These are phyloP conservation scores for Aspergillus fumigatiaffinis DNA, from an alignment of 2,329 filamentous ascomycete species.

Conservation along the genomic window DNA sequence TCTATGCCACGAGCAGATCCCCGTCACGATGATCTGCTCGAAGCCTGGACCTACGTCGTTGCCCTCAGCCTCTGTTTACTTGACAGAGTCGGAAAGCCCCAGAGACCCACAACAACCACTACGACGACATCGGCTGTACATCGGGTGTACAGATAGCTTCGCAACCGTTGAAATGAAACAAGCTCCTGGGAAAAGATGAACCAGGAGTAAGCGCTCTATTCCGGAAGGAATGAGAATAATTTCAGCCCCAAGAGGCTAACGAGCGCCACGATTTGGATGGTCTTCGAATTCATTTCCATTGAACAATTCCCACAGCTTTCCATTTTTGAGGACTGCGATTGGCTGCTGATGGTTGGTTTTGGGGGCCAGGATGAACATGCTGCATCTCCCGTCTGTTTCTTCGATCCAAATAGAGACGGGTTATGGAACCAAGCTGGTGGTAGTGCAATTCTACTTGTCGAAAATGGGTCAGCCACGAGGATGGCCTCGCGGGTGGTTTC, in stretches of 20 bases:
- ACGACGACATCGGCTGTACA: neutral
- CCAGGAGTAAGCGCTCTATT: neutral
- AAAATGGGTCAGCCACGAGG: neutral
- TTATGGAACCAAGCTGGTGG: neutral
- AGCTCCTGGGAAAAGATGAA: neutral
- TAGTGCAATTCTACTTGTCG: neutral
- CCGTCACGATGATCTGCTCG: neutral
- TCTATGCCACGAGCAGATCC: neutral
- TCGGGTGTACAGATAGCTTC: neutral
- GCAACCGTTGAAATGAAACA: neutral
- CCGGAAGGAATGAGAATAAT: neutral
- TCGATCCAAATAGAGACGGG: slow-evolving; percentile 10
- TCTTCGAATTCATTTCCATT: neutral
- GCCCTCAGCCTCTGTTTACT: neutral
- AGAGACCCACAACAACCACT: neutral
- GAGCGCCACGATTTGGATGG: slow-evolving; percentile 7
- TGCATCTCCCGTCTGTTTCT: neutral
- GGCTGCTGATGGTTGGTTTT: slow-evolving; percentile 4
- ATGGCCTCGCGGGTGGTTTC: neutral
- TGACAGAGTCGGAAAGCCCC: neutral
- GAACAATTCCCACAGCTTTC: neutral
- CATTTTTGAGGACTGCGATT: neutral
- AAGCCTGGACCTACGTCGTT: neutral
- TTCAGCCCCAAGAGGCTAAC: slow-evolving; percentile 17
- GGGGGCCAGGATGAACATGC: slow-evolving; percentile 12